phyloP scores from a whole-genome alignment of 306 rosid species.

The Vachellia collinsii region DNA sequence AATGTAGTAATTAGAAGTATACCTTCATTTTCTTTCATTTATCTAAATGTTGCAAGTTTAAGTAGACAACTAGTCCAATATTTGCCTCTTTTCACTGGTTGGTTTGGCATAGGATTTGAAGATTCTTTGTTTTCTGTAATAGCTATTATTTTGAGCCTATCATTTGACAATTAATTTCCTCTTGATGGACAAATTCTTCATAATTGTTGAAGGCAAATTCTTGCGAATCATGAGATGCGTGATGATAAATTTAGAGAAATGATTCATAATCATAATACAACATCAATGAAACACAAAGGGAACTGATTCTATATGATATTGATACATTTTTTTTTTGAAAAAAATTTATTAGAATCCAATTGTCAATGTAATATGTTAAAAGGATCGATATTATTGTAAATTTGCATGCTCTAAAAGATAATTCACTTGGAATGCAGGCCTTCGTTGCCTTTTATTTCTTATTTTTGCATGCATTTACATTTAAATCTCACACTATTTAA shows the following conservation, averaged over 20 bases:
- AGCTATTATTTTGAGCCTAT: neutral
- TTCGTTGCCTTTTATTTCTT: too few species aligned
- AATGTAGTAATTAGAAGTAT: conserved; percentile 58
- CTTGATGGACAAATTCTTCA: neutral
- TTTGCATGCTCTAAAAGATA: neutral
- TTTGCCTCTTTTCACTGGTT: conserved; percentile 37
- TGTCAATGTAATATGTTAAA: too few species aligned
- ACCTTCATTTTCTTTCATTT: conserved; percentile 46
- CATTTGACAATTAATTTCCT: neutral
- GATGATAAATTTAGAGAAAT: neutral
- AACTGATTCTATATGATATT: too few species aligned
- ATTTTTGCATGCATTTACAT: too few species aligned
- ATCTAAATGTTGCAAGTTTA: conserved; percentile 44
- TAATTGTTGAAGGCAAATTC: neutral
- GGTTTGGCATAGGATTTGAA: conserved; percentile 39
- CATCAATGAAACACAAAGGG: neutral
- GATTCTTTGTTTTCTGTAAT: conserved; percentile 31
- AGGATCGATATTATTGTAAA: too few species aligned
- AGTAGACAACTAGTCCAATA: conserved; percentile 46
- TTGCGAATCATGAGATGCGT: neutral
- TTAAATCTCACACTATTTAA: too few species aligned
- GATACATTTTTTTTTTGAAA: too few species aligned
- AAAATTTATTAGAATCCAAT: too few species aligned
- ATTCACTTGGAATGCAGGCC: too few species aligned
- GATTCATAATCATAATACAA: too few species aligned